Evolutionary conservation across 2,329 filamentous ascomycete genomes (phyloP).

Genomic region (Neophaeococcomyces mojaviensis): DNA sequence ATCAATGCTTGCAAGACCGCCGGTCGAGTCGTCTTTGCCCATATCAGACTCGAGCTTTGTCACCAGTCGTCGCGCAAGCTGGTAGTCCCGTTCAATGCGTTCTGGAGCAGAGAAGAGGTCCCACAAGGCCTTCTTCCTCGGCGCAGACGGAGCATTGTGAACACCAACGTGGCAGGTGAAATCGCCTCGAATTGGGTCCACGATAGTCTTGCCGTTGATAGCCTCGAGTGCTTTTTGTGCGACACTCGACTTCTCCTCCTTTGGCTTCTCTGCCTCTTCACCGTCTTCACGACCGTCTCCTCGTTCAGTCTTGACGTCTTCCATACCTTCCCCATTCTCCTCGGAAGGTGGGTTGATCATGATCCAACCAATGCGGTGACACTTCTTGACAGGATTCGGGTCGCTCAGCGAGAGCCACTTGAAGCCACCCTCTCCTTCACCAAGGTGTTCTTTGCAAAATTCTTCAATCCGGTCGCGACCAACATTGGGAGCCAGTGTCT

Average conservation of each 20-base stretch:
- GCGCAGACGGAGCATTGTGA: conserved; percentile 77
- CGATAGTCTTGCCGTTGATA: conserved; percentile 96
- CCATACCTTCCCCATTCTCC: conserved; percentile 42
- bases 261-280: conserved; percentile 42
- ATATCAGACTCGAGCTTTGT: conserved; percentile 79
- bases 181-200: conserved; percentile 86
- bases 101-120: conserved; percentile 93
- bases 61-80: conserved; percentile 73
- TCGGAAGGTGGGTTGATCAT: conserved; percentile 80
- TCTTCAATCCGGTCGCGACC: conserved; percentile 87
- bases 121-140: conserved; percentile 92
- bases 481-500: conserved; percentile 94
- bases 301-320: conserved; percentile 56
- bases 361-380: conserved; percentile 97
- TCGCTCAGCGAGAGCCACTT: conserved; percentile 95
- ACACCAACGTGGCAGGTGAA: conserved; percentile 97
- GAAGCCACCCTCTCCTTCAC: conserved; percentile 83
- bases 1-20: conserved; percentile 73
- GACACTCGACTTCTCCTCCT: conserved; percentile 36
- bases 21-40: conserved; percentile 56
- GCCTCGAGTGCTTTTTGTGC: conserved; percentile 84
- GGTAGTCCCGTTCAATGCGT: conserved; percentile 81
- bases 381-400: conserved; percentile 93
- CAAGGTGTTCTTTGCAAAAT: conserved; percentile 89
- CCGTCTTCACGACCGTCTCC: conserved; percentile 63